Conservation (phyloP, 2,329 filamentous ascomycete species). For the Aspergillus jensenii region DNA sequence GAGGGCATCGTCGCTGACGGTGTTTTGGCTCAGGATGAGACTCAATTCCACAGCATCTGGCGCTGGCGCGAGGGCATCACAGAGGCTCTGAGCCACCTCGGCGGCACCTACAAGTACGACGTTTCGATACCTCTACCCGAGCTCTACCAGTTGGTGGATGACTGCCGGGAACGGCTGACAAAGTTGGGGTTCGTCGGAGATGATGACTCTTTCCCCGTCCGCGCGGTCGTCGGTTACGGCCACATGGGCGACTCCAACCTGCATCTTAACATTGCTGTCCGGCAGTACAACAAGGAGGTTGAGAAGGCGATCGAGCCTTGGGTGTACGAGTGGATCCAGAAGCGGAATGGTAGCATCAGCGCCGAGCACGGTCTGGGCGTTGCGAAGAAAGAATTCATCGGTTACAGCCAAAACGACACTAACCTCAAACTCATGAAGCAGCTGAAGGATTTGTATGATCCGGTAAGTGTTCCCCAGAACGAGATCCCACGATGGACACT, state of each 20-base stretch:
- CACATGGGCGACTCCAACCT: slow-evolving; percentile 98
- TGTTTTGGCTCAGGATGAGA: slow-evolving; percentile 89
- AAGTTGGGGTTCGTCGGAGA: slow-evolving; percentile 76
- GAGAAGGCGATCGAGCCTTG: slow-evolving; percentile 89
- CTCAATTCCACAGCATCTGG: slow-evolving; percentile 84
- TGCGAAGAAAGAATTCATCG: slow-evolving; percentile 93
- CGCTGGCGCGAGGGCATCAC: slow-evolving; percentile 90
- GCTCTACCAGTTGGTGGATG: slow-evolving; percentile 86
- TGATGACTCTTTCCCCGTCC: slow-evolving; percentile 72
- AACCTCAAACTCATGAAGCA: slow-evolving; percentile 92
- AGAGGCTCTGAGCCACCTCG: slow-evolving; percentile 84
- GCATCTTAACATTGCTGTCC: slow-evolving; percentile 84
- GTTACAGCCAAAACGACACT: slow-evolving; percentile 84
- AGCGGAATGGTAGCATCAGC: slow-evolving; percentile 87
- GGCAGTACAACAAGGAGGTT: slow-evolving; percentile 81
- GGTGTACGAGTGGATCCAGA: slow-evolving; percentile 94
- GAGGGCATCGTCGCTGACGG: slow-evolving; percentile 85
- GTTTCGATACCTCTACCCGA: slow-evolving; percentile 87
- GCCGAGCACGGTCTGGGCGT: slow-evolving; percentile 93
- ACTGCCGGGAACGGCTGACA: slow-evolving; percentile 70
- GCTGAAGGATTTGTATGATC: slow-evolving; percentile 91
- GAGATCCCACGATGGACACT: slow-evolving; percentile 8
- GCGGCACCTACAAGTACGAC: slow-evolving; percentile 98
- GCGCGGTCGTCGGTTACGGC: slow-evolving; percentile 91
- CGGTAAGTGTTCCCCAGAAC: slow-evolving; percentile 58